Evolutionary conservation across 2,329 filamentous ascomycete species (phyloP).

Genomic region (Apiospora rasikravindrae): DNA sequence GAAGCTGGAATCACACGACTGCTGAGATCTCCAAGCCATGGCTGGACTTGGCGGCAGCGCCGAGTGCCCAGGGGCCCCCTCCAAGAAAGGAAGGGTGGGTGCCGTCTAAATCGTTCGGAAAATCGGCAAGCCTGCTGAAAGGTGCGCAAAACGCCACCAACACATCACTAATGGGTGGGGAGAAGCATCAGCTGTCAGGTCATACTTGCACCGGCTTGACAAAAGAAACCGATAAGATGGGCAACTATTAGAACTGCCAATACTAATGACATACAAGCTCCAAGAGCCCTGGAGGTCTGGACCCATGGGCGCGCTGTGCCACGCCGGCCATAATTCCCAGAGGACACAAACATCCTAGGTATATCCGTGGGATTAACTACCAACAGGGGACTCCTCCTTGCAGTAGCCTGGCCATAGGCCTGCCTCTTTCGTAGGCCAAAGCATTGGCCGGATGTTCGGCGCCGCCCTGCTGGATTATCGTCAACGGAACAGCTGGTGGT

Average conservation of each 20-base stretch:
- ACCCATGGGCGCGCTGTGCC: conserved; percentile 13
- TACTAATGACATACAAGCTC: not conserved
- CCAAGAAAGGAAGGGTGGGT: not conserved
- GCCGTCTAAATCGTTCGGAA: conserved; percentile 8
- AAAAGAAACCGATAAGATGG: conserved; percentile 4
- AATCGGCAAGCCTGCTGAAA: conserved; percentile 19
- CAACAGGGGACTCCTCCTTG: not conserved
- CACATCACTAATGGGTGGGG: not conserved
- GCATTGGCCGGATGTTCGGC: conserved; percentile 5
- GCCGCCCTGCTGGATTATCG: not conserved
- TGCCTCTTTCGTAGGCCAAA: not conserved
- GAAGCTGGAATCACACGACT: not conserved
- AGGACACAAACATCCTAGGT: conserved; percentile 3
- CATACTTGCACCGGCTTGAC: conserved; percentile 1
- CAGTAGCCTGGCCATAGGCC: not conserved
- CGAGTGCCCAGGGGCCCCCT: not conserved
- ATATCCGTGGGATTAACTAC: not conserved
- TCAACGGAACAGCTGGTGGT: not conserved
- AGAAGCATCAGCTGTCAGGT: conserved; percentile 3
- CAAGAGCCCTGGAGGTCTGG: conserved; percentile 3
- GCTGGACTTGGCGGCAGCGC: conserved; percentile 2
- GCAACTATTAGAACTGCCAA: conserved; percentile 2
- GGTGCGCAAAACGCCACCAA: conserved; percentile 1
- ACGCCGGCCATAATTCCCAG: conserved; percentile 8
- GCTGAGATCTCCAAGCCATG: conserved; percentile 5